Conservation (phyloP, 495 filamentous ascomycete species). For the Staphylotrichum tortipilum region DNA sequence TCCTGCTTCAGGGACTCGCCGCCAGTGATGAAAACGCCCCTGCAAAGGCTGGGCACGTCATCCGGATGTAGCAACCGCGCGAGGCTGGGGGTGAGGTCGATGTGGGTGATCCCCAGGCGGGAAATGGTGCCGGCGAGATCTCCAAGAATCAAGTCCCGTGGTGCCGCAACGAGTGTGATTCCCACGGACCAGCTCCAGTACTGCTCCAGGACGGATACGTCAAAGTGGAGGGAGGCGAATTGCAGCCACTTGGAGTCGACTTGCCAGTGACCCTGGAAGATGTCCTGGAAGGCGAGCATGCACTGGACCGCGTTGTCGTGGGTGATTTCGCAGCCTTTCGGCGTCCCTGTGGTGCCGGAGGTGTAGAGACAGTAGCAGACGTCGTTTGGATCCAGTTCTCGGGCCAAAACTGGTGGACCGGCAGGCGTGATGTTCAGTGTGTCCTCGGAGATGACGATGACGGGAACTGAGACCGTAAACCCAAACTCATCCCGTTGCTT, state of each 20-base stretch:
- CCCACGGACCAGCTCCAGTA: conserved; percentile 86
- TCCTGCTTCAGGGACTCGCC: conserved; percentile 66
- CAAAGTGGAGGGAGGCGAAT: conserved; percentile 84
- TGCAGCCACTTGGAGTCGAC: conserved; percentile 66
- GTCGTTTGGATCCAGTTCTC: conserved; percentile 34
- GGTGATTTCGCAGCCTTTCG: conserved; percentile 69
- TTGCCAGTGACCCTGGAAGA: conserved; percentile 63
- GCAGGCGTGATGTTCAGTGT: no score
- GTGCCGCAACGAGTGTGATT: conserved; percentile 68
- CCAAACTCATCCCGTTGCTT: conserved; percentile 21
- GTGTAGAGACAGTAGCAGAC: conserved; percentile 71
- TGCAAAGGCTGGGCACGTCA: conserved; percentile 58
- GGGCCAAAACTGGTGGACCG: conserved; percentile 14
- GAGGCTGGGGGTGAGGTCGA: conserved; percentile 68
- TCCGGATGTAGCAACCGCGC: conserved; percentile 53
- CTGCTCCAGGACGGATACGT: conserved; percentile 79
- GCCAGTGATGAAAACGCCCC: conserved; percentile 68
- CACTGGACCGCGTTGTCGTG: conserved; percentile 69
- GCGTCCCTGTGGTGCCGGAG: conserved; percentile 71
- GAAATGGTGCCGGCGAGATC: conserved; percentile 64
- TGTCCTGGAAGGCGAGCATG: conserved; percentile 61
- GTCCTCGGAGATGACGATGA: no score
- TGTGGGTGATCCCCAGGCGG: conserved; percentile 69
- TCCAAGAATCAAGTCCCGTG: conserved; percentile 68
- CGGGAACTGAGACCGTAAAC: conserved; percentile 21